Conservation (phyloP, 371 early-diverging fungal genomes). For the Capillidium heterosporum region DNA sequence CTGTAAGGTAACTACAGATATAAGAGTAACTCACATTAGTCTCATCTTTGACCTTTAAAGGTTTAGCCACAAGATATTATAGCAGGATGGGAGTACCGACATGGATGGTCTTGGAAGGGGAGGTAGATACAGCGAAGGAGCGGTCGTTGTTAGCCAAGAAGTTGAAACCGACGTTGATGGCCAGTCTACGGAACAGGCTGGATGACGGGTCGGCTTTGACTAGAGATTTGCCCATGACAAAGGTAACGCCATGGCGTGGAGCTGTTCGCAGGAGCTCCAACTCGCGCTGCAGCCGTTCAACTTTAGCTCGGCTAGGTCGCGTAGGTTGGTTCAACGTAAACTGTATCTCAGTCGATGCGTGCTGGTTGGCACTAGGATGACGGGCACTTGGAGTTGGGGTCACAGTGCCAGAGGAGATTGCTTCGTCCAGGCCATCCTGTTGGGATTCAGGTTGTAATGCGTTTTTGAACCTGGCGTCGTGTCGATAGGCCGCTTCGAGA, state of each 20-base stretch:
- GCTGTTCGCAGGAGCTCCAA: not conserved
- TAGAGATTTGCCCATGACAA: conserved; percentile 3
- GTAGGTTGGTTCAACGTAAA: not conserved
- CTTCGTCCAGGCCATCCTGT: not conserved
- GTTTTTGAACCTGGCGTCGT: too few relatives aligned
- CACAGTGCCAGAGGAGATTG: not conserved
- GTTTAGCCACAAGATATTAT: too few relatives aligned
- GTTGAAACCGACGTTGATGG: not conserved
- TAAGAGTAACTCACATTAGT: too few relatives aligned
- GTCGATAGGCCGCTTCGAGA: not conserved
- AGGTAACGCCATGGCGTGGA: not conserved
- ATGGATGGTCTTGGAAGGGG: conserved; percentile 3
- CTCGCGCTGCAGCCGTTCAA: not conserved
- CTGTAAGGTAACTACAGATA: too few relatives aligned
- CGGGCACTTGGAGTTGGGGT: not conserved
- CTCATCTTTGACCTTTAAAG: too few relatives aligned
- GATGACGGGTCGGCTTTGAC: not conserved
- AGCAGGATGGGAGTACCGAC: conserved; percentile 6
- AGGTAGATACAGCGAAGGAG: not conserved
- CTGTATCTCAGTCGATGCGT: not conserved
- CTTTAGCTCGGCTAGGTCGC: not conserved
- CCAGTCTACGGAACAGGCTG: not conserved
- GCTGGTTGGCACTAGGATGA: not conserved
- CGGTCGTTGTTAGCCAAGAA: conserved; percentile 6
- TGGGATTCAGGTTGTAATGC: too few relatives aligned